Evolutionary conservation across 495 filamentous ascomycete genomes (phyloP), one percentile per base, ranked within the genome.

Genomic region (Aspergillus olivimuriae): DNA sequence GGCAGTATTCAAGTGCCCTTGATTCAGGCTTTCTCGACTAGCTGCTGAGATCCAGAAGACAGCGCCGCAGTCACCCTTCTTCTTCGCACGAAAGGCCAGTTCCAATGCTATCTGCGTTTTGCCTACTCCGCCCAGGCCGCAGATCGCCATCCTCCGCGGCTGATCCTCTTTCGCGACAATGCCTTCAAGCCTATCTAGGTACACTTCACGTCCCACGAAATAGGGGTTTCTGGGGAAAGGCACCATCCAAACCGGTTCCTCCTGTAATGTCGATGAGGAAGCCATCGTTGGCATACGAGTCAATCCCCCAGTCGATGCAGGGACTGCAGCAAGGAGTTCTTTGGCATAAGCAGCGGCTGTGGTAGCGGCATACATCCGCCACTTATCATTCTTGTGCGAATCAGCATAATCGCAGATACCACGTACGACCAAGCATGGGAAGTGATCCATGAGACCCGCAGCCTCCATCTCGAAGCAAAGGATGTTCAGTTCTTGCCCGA

Each of bases 71-170:
- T 55, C 50, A 11, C 63, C 18, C 31, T 53, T 43, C 6, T 66
- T 52, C 47, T 58, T 68, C 18, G 62, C 46, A 42, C 61, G 52
- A 46, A 73, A 70, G 3, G 65, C 65, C 31, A 75, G 43, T 50
- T 72, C 63, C 12, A 80, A 49, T 1, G 65, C 74, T 9, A 78
- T 50, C 51, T 75, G 74, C 4, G 74, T 74, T 46, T 77, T 78
- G 2, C 71, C 71, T 20, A 73, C 56, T 6, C 71, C 73, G 5
- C 70, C 71, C 7, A 75, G 60, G 6, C 75, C 74, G 12, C 48
- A 35, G 21, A 78, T 52, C 2, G 68, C 50, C 26, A 61, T 23
- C 24, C 46, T 58, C 1, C 16, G 36, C 1, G 31, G 20, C 9
- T 38, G 22, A 10, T 22, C 23, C 1, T 28, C 5, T 5, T 17